Evolutionary conservation across 768 basidiomycete genomes (phyloP).

Genomic region (Termitomyces bulborhizus): DNA sequence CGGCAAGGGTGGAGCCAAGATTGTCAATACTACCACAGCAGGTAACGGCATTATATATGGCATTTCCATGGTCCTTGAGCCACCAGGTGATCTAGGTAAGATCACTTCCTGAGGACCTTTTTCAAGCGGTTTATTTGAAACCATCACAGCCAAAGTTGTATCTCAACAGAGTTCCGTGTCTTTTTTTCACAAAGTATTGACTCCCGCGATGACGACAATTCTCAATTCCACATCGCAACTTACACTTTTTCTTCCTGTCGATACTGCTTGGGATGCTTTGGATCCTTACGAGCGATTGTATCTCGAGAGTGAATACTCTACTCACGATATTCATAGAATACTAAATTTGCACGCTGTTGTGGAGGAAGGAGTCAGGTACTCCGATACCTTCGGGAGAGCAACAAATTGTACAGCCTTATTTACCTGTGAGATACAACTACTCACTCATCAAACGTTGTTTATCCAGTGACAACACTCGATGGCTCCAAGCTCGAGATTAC

Average conservation of each 20-base stretch:
- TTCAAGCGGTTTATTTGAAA: not conserved
- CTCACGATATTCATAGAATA: slow-evolving; percentile 72
- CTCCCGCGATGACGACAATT: slow-evolving; percentile 44
- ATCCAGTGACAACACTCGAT: slow-evolving; percentile 63
- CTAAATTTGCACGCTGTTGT: slow-evolving; percentile 72
- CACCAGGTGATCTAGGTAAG: slow-evolving; percentile 72
- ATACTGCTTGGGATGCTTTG: slow-evolving; percentile 78
- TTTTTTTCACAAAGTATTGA: slow-evolving; percentile 71
- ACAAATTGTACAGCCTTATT: slow-evolving; percentile 42
- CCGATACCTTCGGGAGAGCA: slow-evolving; percentile 49
- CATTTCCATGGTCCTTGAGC: slow-evolving; percentile 65
- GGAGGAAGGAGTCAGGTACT: slow-evolving; percentile 56
- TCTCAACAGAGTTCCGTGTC: slow-evolving; percentile 54
- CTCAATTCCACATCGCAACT: slow-evolving; percentile 67
- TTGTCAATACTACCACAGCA: slow-evolving; percentile 54
- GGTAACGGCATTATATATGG: slow-evolving; percentile 78
- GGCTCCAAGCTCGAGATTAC: slow-evolving; percentile 61
- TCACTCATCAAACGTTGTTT: slow-evolving; percentile 7
- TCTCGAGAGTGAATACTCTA: slow-evolving; percentile 82
- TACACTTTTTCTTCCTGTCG: slow-evolving; percentile 85
- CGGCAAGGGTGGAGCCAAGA: slow-evolving; percentile 66
- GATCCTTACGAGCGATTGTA: slow-evolving; percentile 78
- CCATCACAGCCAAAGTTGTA: slow-evolving; percentile 50
- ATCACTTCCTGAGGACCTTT: not conserved
- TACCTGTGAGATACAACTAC: not conserved